These are phyloP conservation scores for Debaryomyces hansenii DNA, from an alignment of 805 yeast genomes.

Conservation along the genomic window DNA sequence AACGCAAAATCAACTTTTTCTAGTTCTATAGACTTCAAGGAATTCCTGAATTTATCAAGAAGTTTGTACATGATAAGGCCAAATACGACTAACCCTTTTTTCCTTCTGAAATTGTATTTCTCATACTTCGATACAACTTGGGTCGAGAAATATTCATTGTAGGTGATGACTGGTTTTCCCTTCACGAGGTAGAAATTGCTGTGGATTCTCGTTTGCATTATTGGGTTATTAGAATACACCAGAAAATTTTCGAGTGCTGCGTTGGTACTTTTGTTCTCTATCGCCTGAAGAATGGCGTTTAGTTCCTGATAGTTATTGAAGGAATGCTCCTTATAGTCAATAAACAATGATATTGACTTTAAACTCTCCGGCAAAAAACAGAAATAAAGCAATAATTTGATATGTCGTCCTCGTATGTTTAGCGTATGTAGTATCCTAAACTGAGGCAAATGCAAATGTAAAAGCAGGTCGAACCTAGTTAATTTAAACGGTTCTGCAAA, in stretches of 20 bases:
- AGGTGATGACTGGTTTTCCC: not conserved
- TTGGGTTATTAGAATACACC: constrained; percentile 4
- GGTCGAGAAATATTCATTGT: constrained; percentile 1
- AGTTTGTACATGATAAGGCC: constrained; percentile 6
- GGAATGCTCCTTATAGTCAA: not conserved
- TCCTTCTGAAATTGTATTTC: not conserved
- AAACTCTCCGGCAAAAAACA: not conserved
- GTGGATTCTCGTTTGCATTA: constrained; percentile 6
- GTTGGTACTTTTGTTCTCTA: not conserved
- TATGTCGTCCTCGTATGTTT: not conserved
- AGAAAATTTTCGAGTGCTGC: constrained; percentile 2
- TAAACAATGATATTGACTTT: constrained; percentile 1
- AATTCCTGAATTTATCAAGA: constrained; percentile 5
- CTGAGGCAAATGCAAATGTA: not conserved
- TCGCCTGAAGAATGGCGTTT: not conserved
- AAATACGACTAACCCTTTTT: constrained; percentile 1
- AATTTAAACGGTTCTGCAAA: not conserved
- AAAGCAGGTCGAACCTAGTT: not conserved
- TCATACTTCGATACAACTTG: constrained; percentile 2
- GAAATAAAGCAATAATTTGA: not conserved
- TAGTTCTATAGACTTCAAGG: constrained; percentile 14
- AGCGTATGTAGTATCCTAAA: not conserved
- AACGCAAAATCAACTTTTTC: constrained; percentile 14
- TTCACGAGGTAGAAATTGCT: constrained; percentile 1
- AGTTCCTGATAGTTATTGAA: constrained; percentile 1